A percentile compares a stretch with the other conserved stretches of the same genome.
These are phyloP conservation scores for Clitocybe nebularis DNA, from an alignment of 1,284 basidiomycete genomes.

Conservation along the genomic window DNA sequence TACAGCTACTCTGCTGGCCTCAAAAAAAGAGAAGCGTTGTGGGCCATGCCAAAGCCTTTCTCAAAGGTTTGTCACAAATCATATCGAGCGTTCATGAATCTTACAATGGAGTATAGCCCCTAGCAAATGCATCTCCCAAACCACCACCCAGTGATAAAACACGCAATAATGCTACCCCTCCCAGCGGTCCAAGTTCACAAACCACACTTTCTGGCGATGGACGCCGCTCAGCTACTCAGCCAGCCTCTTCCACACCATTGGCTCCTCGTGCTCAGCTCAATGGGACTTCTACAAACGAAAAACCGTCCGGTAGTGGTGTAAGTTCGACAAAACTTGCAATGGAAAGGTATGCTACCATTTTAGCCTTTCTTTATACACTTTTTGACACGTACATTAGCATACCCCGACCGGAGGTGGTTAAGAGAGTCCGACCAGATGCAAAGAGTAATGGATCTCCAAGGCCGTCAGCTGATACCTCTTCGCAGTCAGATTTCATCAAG, in stretches of 20 bases:
- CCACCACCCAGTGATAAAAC: slow-evolving; percentile 38
- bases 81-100: no score
- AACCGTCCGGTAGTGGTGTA: slow-evolving; percentile 16
- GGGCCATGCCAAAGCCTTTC: slow-evolving; percentile 41
- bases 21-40: slow-evolving; percentile 63
- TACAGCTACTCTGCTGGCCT: slow-evolving; percentile 65
- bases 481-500: slow-evolving; percentile 20
- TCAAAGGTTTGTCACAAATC: slow-evolving; percentile 21
- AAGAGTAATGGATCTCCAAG: slow-evolving; percentile 39
- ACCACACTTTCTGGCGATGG: slow-evolving; percentile 24
- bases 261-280: slow-evolving; percentile 54
- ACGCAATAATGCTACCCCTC: slow-evolving; percentile 29
- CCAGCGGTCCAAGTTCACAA: slow-evolving; percentile 35
- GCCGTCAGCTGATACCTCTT: slow-evolving; percentile 24
- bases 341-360: slow-evolving; percentile 51
- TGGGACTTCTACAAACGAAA: slow-evolving; percentile 25
- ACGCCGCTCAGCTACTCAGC: slow-evolving; percentile 28
- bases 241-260: slow-evolving; percentile 42
- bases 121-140: slow-evolving; percentile 32
- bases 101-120: slow-evolving; percentile 11
- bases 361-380: not conserved
- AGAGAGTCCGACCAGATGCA: slow-evolving; percentile 57
- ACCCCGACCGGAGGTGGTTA: slow-evolving; percentile 73
- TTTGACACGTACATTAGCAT: slow-evolving; percentile 39
- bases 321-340: slow-evolving; percentile 52